phyloP scores from a whole-genome alignment of 805 yeast species.

The Kodamaea neixiangensis region DNA sequence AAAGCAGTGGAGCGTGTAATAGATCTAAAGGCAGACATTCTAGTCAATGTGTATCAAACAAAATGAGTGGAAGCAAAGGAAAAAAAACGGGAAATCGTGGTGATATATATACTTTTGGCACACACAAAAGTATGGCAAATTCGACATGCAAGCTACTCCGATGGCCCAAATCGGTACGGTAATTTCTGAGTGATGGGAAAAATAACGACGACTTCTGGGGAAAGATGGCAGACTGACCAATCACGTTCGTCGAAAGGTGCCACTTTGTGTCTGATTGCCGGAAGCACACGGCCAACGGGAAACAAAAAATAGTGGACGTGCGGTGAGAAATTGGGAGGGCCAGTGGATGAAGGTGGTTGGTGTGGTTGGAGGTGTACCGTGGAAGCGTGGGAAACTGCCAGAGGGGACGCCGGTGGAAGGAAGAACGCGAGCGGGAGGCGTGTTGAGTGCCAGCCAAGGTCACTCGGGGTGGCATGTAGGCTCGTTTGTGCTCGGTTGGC shows the following conservation, averaged over 20 bases:
- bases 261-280: neutral
- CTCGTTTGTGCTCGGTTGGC: slow-evolving; percentile 2
- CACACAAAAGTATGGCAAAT: slow-evolving; percentile 5
- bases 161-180: slow-evolving; percentile 1
- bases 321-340: neutral
- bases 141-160: slow-evolving; percentile 7
- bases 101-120: slow-evolving; percentile 13
- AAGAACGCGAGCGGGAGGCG: neutral
- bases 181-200: slow-evolving; percentile 6
- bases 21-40: slow-evolving; percentile 39
- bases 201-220: slow-evolving; percentile 8
- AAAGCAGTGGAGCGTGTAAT: slow-evolving; percentile 36
- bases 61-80: neutral
- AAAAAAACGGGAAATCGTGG: slow-evolving; percentile 14
- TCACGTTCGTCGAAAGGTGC: slow-evolving; percentile 8
- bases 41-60: slow-evolving; percentile 12
- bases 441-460: too few relatives aligned
- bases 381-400: neutral
- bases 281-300: slow-evolving; percentile 9
- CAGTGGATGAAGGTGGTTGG: neutral
- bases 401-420: neutral
- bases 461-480: neutral
- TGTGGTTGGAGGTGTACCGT: neutral
- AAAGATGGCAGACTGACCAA: slow-evolving; percentile 7
- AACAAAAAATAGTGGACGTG: too few relatives aligned